A percentile compares a stretch with the other conserved stretches of the same genome.
Conservation (phyloP, 257 asterid genomes). For the Solanum habrochaites region DNA sequence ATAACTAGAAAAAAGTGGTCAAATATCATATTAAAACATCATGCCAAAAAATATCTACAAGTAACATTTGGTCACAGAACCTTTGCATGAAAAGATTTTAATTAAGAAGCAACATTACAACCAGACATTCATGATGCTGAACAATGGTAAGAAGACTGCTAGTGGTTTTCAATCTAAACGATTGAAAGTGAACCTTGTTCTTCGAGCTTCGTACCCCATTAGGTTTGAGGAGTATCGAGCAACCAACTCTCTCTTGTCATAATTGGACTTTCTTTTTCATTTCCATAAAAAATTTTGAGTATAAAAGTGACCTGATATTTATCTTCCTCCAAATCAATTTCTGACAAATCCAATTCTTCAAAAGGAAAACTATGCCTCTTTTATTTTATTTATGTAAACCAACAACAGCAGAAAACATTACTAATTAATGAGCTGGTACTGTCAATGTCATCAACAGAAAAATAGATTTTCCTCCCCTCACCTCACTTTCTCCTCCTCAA, state of each 20-base stretch:
- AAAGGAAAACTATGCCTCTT: background rate
- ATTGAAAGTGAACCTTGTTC: background rate
- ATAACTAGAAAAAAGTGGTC: background rate
- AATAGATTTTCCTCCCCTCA: background rate
- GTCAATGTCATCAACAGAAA: background rate
- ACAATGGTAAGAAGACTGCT: background rate
- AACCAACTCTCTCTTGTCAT: background rate
- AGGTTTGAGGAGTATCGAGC: background rate
- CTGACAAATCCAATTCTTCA: background rate
- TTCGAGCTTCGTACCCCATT: background rate
- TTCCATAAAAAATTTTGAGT: background rate
- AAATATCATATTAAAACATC: background rate
- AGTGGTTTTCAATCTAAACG: background rate
- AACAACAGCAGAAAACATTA: background rate
- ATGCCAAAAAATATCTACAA: background rate
- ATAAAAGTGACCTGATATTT: background rate
- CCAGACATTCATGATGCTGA: background rate
- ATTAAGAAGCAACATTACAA: background rate
- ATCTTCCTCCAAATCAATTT: background rate
- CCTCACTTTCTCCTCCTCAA: background rate
- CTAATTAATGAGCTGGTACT: background rate
- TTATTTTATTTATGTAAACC: background rate
- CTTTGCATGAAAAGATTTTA: background rate
- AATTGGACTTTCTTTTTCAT: background rate
- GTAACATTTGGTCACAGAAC: background rate